These are phyloP conservation scores for Beauveria rudraprayagi DNA, from an alignment of 2,329 filamentous ascomycete species.

Conservation along the genomic window DNA sequence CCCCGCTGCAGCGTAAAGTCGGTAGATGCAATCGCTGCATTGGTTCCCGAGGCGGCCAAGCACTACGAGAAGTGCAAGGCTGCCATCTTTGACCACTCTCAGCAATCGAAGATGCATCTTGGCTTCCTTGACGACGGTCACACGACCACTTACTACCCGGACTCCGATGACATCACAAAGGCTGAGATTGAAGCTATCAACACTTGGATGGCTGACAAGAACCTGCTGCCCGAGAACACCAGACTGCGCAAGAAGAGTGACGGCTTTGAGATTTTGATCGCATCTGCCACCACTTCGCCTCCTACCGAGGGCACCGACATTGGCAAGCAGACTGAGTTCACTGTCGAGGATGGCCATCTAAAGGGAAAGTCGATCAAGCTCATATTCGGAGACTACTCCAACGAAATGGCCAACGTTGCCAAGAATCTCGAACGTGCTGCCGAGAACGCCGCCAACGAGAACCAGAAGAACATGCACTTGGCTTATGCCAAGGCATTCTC, in stretches of 20 bases:
- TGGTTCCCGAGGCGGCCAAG: conserved; percentile 50
- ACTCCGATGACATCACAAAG: conserved; percentile 66
- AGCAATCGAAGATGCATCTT: conserved; percentile 61
- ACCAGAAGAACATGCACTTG: conserved; percentile 63
- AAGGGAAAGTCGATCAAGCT: conserved; percentile 62
- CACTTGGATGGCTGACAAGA: conserved; percentile 64
- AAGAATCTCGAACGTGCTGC: conserved; percentile 61
- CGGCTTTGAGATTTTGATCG: conserved; percentile 66
- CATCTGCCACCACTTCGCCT: conserved; percentile 55
- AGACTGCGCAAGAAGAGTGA: conserved; percentile 61
- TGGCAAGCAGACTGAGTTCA: conserved; percentile 55
- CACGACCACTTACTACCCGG: conserved; percentile 75
- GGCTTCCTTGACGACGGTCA: conserved; percentile 69
- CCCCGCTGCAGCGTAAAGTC: conserved; percentile 58
- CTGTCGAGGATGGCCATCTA: conserved; percentile 49
- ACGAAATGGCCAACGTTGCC: conserved; percentile 63
- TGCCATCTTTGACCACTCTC: conserved; percentile 61
- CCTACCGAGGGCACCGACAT: conserved; percentile 59
- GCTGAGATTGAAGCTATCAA: conserved; percentile 65
- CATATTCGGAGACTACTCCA: conserved; percentile 65
- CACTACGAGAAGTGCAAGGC: conserved; percentile 62
- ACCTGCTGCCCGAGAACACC: conserved; percentile 68
- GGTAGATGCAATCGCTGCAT: conserved; percentile 56
- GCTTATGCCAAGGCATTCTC: conserved; percentile 70
- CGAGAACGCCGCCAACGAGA: conserved; percentile 64